Evolutionary conservation across 768 basidiomycete genomes (phyloP), one percentile per base, ranked within the genome.

Genomic region (Termitomyces sp.): DNA sequence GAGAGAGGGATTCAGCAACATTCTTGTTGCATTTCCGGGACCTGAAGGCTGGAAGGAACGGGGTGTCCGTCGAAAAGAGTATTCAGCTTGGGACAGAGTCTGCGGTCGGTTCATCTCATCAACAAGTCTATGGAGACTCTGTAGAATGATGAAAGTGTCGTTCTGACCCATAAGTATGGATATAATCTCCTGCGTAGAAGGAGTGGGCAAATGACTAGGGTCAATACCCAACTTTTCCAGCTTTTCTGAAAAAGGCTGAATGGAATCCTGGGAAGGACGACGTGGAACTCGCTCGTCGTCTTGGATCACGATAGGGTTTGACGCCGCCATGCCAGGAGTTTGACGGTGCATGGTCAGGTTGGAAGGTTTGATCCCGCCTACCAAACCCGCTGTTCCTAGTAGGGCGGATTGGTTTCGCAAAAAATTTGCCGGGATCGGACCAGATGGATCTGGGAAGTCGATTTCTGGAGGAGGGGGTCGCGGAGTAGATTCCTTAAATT

Each of bases 381-480:
- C 81, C 41, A 87, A 69, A 35, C 89, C 89, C 11, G 89, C 89
- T 17, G 78, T 76, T 9, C 89, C 89, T 8, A 91, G 75, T 2
- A 91, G 72, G 0, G 84, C 83, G 34, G 82, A 74, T 66, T 90
- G 88, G 60, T 80, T 89, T 30, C 89, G 84, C 49, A 91, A 70
- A 54, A 89, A 87, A 65, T 89, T 82, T 8, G 79, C 69, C 17
- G 88, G 89, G 15, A 75, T 70, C 1, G 84, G 85, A 41, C 74
- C 78, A 47, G 79, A 74, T 22, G 85, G 80, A 59, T 82, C 80
- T 0, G 88, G 88, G 1, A 90, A 69, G 21, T 72, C 57, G 24
- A 90, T 88, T 43, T 81, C 76, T 14, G 83, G 83, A 10, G 77
- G 73, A 14, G 74, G 65, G 12, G 77, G 75, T 34, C 78, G 76